phyloP scores from a whole-genome alignment of 148 eudicot species.

The Silene uniflora region DNA sequence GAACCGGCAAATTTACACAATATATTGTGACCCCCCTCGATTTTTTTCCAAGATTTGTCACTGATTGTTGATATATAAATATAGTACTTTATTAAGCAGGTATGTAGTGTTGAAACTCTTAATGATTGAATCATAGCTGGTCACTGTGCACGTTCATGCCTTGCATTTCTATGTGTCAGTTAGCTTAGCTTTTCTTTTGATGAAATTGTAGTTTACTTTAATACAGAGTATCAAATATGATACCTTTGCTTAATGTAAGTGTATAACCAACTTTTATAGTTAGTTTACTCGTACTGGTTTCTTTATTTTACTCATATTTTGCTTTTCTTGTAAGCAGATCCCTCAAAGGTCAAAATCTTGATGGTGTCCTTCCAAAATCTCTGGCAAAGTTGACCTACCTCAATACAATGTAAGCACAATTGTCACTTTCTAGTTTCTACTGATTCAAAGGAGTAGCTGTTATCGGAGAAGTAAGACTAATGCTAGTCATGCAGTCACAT shows the following conservation, averaged over 20 bases:
- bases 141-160: too few species aligned
- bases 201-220: too few species aligned
- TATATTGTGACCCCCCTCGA: too few species aligned
- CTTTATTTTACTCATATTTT: neutral
- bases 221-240: too few species aligned
- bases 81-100: too few species aligned
- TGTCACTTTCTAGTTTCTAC: slow-evolving; percentile 14
- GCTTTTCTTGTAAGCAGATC: slow-evolving; percentile 24
- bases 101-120: too few species aligned
- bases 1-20: too few species aligned
- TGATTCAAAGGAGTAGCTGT: neutral
- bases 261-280: neutral
- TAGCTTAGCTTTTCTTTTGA: too few species aligned
- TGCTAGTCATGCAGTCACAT: neutral
- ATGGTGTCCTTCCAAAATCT: slow-evolving; percentile 37
- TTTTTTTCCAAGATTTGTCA: too few species aligned
- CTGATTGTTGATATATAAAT: too few species aligned
- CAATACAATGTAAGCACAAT: slow-evolving; percentile 25
- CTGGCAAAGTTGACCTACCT: slow-evolving; percentile 30
- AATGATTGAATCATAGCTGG: too few species aligned
- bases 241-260: neutral
- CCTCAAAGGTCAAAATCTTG: slow-evolving; percentile 40
- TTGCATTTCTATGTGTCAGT: too few species aligned
- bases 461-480: neutral
- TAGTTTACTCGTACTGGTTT: neutral